Evolutionary conservation across 345 rosid genomes (phyloP), one percentile per base, ranked within the genome.

Genomic region (Streptanthus diversifolius): DNA sequence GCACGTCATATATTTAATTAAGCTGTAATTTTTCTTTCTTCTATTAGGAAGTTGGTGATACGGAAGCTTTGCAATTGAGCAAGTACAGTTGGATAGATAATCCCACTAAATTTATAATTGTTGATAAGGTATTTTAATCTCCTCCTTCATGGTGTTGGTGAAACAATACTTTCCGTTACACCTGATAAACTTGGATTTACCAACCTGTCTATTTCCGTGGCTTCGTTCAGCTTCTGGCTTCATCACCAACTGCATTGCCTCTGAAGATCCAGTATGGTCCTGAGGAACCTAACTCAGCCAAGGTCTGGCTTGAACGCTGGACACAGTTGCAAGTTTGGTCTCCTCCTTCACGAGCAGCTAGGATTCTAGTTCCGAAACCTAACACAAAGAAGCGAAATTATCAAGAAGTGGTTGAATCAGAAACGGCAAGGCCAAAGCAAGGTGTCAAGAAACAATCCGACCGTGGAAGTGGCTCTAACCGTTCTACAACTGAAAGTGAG

Each of bases 241-340:
- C 90, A 47, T 81, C 86, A 12, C 75, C 79, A 68, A 32, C 70
- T 63, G 74, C 72, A 40, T 44, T 54, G 60, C 90, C 95, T 72
- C 77, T 85, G 51, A 71, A 43, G 75, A 78, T 85, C 40, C 85
- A 83, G n/a, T 85, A 83, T 73, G 82, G 72, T 70, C 73, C 70
- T 14, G 85, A 79, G 72, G 88, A 90, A 39, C 84, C 89, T 44
- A 90, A 92, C 78, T 83, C 86, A 5, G 80, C 83, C 32, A 55
- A 76, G 81, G 82, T 77, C 63, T 92, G 98, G 98, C 83, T 88
- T 64, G 84, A 74, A 71, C 87, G 95, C 63, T 92, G 98, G 96
- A 82, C 88, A 63, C 82, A 36, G n/a, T 72, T 84, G 55, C 82
- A 44, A 66, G 85, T 88, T 71, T 88, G 90, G 95, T 80, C 68